Evolutionary conservation across 2,329 filamentous ascomycete species (phyloP).

Genomic region (Colletotrichum sp.): DNA sequence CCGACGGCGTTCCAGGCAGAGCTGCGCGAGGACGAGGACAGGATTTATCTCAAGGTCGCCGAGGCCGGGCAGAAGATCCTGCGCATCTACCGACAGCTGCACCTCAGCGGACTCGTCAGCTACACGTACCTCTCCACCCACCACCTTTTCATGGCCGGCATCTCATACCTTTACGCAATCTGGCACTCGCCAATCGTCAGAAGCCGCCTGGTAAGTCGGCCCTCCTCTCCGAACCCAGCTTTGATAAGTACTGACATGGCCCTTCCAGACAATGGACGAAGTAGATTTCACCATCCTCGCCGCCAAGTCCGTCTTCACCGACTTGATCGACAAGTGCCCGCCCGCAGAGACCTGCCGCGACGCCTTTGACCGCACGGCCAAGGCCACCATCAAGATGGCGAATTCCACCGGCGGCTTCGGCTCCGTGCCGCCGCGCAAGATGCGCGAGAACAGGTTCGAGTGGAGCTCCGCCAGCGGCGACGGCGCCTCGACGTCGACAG

Average conservation of each 20-base stretch:
- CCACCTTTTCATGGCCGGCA: constrained; percentile 95
- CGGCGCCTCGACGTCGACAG: constrained; percentile 25
- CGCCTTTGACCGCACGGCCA: constrained; percentile 93
- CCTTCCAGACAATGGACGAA: constrained; percentile 80
- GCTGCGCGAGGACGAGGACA: constrained; percentile 81
- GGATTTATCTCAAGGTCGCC: constrained; percentile 92
- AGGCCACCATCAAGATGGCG: constrained; percentile 94
- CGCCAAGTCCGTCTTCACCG: constrained; percentile 89
- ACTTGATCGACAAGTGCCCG: constrained; percentile 92
- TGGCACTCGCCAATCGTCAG: constrained; percentile 94
- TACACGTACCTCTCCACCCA: constrained; percentile 96
- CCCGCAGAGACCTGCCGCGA: constrained; percentile 94
- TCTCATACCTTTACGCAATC: constrained; percentile 95
- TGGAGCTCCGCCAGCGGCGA: constrained; percentile 33
- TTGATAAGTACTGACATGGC: not conserved
- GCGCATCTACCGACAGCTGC: constrained; percentile 87
- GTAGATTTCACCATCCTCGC: constrained; percentile 97
- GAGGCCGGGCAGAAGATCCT: constrained; percentile 94
- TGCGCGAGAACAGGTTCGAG: constrained; percentile 24
- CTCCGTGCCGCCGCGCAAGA: constrained; percentile 11
- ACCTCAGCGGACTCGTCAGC: constrained; percentile 87
- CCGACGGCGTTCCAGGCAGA: constrained; percentile 68
- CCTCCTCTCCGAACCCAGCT: not conserved
- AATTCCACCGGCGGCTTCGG: constrained; percentile 86
- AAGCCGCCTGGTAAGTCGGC: constrained; percentile 76